Evolutionary conservation across 83 land plant species (phyloP).

Genomic region (Picea abies): DNA sequence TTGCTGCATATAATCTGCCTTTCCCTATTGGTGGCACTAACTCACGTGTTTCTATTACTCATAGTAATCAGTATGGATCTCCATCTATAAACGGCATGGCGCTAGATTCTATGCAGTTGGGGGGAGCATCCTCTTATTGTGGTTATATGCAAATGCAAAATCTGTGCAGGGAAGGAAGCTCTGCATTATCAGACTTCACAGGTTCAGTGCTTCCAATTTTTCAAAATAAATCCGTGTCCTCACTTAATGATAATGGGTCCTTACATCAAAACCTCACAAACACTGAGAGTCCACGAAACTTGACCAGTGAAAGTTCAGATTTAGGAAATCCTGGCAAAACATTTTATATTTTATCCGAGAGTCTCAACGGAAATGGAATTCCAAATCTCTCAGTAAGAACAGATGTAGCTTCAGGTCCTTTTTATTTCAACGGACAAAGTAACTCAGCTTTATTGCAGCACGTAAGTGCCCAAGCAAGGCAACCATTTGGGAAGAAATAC

Average conservation of each 20-base stretch:
- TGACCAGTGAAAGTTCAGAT: slow-evolving; percentile 1
- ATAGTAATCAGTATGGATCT: not conserved
- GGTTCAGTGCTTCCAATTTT: not conserved
- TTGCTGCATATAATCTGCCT: slow-evolving; percentile 4
- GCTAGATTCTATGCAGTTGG: not conserved
- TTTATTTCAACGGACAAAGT: slow-evolving; percentile 13
- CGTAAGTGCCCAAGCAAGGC: slow-evolving; percentile 7
- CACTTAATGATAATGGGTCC: not conserved
- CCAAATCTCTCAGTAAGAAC: not conserved
- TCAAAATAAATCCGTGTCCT: not conserved
- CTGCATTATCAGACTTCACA: not conserved
- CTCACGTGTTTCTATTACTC: not conserved
- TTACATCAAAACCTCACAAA: not conserved
- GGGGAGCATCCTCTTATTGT: not conserved
- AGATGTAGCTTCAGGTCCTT: not conserved
- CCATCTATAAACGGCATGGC: not conserved
- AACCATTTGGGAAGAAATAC: not conserved
- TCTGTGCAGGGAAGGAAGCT: not conserved
- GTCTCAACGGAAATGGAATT: slow-evolving; percentile 6
- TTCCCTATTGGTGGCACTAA: not conserved
- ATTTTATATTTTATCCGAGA: not conserved
- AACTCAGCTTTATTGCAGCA: slow-evolving; percentile 18
- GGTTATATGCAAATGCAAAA: not conserved
- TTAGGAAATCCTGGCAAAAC: slow-evolving; percentile 4
- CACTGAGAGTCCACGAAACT: not conserved